A percentile compares a stretch with the other conserved stretches of the same genome.
These are phyloP conservation scores for Postia placenta DNA, from an alignment of 768 basidiomycete species.

Conservation along the genomic window DNA sequence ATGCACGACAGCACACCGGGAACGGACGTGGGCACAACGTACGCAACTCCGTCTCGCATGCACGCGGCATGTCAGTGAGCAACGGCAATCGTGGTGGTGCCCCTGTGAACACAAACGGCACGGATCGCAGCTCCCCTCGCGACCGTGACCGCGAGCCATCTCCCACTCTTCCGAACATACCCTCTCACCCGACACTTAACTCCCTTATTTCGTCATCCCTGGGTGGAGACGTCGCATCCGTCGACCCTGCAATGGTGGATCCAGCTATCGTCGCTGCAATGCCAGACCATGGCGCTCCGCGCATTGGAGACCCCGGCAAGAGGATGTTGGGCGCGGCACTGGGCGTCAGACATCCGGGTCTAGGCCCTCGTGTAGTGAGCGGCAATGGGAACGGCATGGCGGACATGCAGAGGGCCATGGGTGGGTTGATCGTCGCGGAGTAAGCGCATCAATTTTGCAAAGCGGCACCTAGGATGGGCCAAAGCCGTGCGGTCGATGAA, in stretches of 20 bases:
- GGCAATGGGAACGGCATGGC: constrained; percentile 49
- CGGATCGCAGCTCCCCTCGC: constrained; percentile 19
- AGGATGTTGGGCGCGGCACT: constrained; percentile 85
- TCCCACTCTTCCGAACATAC: constrained; percentile 75
- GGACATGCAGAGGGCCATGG: constrained; percentile 73
- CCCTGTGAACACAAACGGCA: constrained; percentile 14
- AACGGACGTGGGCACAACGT: constrained; percentile 67
- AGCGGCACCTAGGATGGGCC: background rate
- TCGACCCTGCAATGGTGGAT: constrained; percentile 42
- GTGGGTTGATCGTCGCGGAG: constrained; percentile 68
- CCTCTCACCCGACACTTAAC: constrained; percentile 80
- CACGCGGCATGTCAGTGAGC: constrained; percentile 21
- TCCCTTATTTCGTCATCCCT: constrained; percentile 76
- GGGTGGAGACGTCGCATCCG: constrained; percentile 43
- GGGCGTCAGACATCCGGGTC: constrained; percentile 74
- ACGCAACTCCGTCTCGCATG: constrained; percentile 34
- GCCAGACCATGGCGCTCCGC: constrained; percentile 53
- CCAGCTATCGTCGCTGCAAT: constrained; percentile 64
- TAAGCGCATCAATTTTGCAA: constrained; percentile 26
- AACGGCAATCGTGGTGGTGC: constrained; percentile 19
- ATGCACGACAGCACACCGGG: constrained; percentile 59
- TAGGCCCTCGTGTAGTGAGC: constrained; percentile 55
- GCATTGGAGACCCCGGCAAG: constrained; percentile 85
- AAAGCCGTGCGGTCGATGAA: no score
- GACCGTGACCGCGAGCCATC: constrained; percentile 62